Evolutionary conservation across 441 rosid genomes (phyloP).

Genomic region (Monsonia emarginata): DNA sequence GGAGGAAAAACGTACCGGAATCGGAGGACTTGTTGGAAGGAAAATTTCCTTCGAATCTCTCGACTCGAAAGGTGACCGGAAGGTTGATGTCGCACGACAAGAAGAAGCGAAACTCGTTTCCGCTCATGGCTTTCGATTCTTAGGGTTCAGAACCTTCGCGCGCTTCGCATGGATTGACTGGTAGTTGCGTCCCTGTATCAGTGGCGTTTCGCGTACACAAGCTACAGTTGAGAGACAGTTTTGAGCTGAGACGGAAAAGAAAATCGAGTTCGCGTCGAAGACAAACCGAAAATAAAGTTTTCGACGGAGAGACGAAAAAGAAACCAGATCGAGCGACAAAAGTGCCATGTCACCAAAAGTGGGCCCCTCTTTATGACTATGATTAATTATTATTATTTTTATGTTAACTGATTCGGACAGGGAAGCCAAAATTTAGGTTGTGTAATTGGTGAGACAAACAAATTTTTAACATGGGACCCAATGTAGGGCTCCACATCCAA

Average conservation of each 20-base stretch:
- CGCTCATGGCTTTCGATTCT: slow-evolving; percentile 33
- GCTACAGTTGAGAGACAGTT: background rate
- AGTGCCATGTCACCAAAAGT: background rate
- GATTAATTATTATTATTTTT: too few species aligned
- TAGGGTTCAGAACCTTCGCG: background rate
- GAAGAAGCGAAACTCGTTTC: slow-evolving; percentile 90
- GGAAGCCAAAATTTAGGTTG: too few species aligned
- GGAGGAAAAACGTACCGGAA: slow-evolving; percentile 33
- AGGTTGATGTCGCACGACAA: slow-evolving; percentile 87
- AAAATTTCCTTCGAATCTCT: slow-evolving; percentile 64
- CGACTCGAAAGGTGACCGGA: slow-evolving; percentile 78
- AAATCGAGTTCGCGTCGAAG: slow-evolving; percentile 10
- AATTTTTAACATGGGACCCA: too few species aligned
- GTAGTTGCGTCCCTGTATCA: background rate
- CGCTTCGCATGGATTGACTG: background rate
- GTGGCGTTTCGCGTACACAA: background rate
- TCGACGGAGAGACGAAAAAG: background rate
- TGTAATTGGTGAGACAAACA: too few species aligned
- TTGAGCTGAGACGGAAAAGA: background rate
- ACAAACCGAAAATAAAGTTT: background rate
- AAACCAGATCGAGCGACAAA: background rate
- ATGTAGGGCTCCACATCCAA: too few species aligned
- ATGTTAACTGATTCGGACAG: too few species aligned
- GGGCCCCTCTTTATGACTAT: background rate
- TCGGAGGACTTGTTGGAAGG: slow-evolving; percentile 39